Conservation (phyloP, 495 filamentous ascomycete species). For the Penicillium argentinense region DNA sequence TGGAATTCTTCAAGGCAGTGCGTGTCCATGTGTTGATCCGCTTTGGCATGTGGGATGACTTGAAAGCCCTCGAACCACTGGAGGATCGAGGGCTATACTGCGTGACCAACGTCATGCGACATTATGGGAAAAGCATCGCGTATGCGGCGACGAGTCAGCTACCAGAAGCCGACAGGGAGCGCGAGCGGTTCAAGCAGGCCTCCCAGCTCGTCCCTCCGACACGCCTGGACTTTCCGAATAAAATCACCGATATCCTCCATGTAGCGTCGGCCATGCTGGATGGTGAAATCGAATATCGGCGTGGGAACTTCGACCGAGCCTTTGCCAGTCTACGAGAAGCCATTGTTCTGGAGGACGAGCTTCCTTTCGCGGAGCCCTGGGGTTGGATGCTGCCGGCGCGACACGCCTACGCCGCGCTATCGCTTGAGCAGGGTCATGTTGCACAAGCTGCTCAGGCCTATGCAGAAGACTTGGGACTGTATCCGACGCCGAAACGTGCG, state of each 20-base stretch:
- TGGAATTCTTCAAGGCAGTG: slow-evolving; percentile 59
- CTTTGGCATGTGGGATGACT: slow-evolving; percentile 62
- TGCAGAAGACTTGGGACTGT: slow-evolving; percentile 58
- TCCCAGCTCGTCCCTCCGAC: slow-evolving; percentile 45
- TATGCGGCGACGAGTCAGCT: slow-evolving; percentile 49
- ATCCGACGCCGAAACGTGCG: slow-evolving; percentile 50
- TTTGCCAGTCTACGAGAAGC: slow-evolving; percentile 51
- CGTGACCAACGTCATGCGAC: slow-evolving; percentile 53
- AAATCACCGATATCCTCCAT: slow-evolving; percentile 51
- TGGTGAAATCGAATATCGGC: slow-evolving; percentile 63
- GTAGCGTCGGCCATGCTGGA: slow-evolving; percentile 60
- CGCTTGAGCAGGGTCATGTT: slow-evolving; percentile 56
- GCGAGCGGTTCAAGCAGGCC: slow-evolving; percentile 43
- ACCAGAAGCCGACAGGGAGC: slow-evolving; percentile 40
- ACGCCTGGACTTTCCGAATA: slow-evolving; percentile 54
- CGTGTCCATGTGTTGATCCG: slow-evolving; percentile 63
- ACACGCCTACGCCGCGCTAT: slow-evolving; percentile 61
- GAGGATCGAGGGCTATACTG: slow-evolving; percentile 54
- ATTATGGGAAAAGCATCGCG: slow-evolving; percentile 61
- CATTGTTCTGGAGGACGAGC: slow-evolving; percentile 46
- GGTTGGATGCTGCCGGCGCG: slow-evolving; percentile 65
- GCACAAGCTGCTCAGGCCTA: slow-evolving; percentile 55
- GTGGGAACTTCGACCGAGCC: slow-evolving; percentile 47
- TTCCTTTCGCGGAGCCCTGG: slow-evolving; percentile 66
- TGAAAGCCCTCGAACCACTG: slow-evolving; percentile 46